Conservation (phyloP, 2,329 filamentous ascomycete species). For the Penicillium paneum region DNA sequence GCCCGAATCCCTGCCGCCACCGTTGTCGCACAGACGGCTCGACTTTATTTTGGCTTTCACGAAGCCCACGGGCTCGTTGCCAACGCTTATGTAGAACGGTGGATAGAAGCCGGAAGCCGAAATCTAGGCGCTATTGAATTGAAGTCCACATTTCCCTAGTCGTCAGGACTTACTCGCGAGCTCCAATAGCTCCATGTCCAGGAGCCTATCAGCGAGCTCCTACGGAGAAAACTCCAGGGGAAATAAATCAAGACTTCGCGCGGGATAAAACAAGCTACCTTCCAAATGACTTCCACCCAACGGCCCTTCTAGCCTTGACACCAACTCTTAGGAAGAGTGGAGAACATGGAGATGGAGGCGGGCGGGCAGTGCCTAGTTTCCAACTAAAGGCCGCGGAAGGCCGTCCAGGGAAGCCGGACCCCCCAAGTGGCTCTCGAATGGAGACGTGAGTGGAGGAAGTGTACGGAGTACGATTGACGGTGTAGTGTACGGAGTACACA, state of each 20-base stretch:
- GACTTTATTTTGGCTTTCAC: slow-evolving; percentile 1
- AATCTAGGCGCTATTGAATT: slow-evolving; percentile 2
- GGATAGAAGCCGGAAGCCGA: background rate
- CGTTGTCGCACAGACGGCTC: slow-evolving; percentile 30
- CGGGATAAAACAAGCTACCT: slow-evolving; percentile 1
- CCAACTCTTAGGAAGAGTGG: slow-evolving; percentile 10
- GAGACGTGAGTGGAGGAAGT: background rate
- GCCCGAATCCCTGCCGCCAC: slow-evolving; percentile 16
- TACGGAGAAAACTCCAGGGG: background rate
- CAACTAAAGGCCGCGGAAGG: slow-evolving; percentile 21
- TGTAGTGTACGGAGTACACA: background rate
- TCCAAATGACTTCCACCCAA: background rate
- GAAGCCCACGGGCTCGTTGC: slow-evolving; percentile 9
- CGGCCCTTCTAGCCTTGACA: slow-evolving; percentile 7
- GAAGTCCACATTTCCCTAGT: background rate
- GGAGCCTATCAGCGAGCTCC: background rate
- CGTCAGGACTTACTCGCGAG: background rate
- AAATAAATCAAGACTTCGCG: background rate
- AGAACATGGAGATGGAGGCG: slow-evolving; percentile 24
- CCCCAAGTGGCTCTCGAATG: slow-evolving; percentile 4
- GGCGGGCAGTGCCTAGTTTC: slow-evolving; percentile 27
- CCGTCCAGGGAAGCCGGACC: slow-evolving; percentile 16
- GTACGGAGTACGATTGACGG: background rate
- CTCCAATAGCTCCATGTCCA: background rate
- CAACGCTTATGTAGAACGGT: background rate